These are phyloP conservation scores for Didymosphaeria variabile DNA, from an alignment of 2,329 filamentous ascomycete genomes.

Conservation along the genomic window DNA sequence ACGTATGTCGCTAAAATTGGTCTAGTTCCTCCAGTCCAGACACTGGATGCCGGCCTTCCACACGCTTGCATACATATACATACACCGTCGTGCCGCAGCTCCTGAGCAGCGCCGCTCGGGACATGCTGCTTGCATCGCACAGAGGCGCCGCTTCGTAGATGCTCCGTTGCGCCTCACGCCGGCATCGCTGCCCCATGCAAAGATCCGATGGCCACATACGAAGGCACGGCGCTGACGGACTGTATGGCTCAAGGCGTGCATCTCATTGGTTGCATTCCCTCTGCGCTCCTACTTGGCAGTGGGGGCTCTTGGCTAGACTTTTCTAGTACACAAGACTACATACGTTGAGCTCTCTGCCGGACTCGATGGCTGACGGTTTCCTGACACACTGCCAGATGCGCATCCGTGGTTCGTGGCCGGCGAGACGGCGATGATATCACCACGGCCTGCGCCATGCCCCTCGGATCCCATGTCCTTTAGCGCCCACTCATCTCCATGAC, in stretches of 20 bases:
- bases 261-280: conserved; percentile 20
- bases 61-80: background rate
- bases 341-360: conserved; percentile 8
- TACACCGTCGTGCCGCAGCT: background rate
- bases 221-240: conserved; percentile 10
- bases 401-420: background rate
- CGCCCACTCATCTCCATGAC: conserved; percentile 4
- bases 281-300: conserved; percentile 22
- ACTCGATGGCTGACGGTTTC: conserved; percentile 5
- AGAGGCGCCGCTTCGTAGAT: conserved; percentile 3
- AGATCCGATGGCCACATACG: conserved; percentile 9
- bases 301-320: conserved; percentile 14
- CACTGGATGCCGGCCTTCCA: background rate
- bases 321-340: conserved; percentile 18
- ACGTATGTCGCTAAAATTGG: too few species aligned
- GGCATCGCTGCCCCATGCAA: conserved; percentile 15
- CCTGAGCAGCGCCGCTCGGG: background rate
- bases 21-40: too few species aligned
- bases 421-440: background rate
- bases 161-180: background rate
- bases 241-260: conserved; percentile 21
- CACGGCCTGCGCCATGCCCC: background rate
- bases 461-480: background rate
- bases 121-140: conserved; percentile 2
- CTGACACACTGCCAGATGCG: background rate